These are phyloP conservation scores for Pichia rugopelliculosa DNA, from an alignment of 805 yeast genomes.

Conservation along the genomic window DNA sequence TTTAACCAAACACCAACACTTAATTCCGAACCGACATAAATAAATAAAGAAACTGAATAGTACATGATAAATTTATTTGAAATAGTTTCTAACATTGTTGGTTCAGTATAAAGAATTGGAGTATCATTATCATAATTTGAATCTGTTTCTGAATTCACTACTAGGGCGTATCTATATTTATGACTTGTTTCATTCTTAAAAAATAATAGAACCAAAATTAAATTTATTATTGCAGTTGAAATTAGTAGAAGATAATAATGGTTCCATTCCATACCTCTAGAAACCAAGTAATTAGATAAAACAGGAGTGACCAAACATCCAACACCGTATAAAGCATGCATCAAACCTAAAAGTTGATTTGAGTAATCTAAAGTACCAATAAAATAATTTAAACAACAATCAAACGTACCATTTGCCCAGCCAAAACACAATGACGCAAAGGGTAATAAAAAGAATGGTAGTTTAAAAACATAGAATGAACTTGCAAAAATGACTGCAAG, in stretches of 20 bases:
- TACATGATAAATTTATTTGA: slow-evolving; percentile 33
- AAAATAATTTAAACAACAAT: slow-evolving; percentile 50
- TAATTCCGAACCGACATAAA: slow-evolving; percentile 46
- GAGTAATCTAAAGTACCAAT: slow-evolving; percentile 39
- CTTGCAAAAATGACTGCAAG: slow-evolving; percentile 5
- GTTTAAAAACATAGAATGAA: slow-evolving; percentile 31
- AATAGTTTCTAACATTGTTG: slow-evolving; percentile 19
- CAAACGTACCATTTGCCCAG: slow-evolving; percentile 48
- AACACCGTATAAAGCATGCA: slow-evolving; percentile 47
- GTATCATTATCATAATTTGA: slow-evolving; percentile 13
- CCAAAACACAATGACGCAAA: slow-evolving; percentile 39
- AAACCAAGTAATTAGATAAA: slow-evolving; percentile 35
- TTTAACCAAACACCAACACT: slow-evolving; percentile 49
- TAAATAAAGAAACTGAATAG: slow-evolving; percentile 36
- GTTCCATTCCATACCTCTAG: slow-evolving; percentile 36
- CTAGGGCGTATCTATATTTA: slow-evolving; percentile 33
- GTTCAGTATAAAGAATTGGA: slow-evolving; percentile 2
- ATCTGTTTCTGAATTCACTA: slow-evolving; percentile 6
- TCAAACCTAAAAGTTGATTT: slow-evolving; percentile 42
- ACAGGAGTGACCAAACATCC: slow-evolving; percentile 49
- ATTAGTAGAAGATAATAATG: slow-evolving; percentile 36
- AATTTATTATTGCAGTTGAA: slow-evolving; percentile 20
- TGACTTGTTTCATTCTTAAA: slow-evolving; percentile 39
- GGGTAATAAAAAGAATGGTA: slow-evolving; percentile 37
- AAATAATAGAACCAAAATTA: slow-evolving; percentile 21